Evolutionary conservation across 2,329 filamentous ascomycete species (phyloP).

Genomic region (Ceratocystis smalleyi): DNA sequence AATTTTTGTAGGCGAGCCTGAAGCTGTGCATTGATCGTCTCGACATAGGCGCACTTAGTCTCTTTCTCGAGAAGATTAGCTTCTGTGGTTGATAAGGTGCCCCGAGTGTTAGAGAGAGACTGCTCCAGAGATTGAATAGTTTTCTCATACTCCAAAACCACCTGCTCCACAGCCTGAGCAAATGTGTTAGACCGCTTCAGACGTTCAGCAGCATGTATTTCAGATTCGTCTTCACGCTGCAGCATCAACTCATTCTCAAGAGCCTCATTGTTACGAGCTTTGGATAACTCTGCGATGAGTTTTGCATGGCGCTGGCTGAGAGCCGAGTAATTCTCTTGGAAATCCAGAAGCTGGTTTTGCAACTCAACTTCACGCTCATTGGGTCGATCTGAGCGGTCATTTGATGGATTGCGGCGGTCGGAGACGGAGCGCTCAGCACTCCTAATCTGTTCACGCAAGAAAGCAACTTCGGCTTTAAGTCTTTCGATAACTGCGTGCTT

Average conservation of each 20-base stretch:
- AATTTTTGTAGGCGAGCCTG: conserved; percentile 84
- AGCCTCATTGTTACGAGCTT: conserved; percentile 56
- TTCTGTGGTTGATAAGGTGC: conserved; percentile 70
- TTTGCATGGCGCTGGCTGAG: conserved; percentile 89
- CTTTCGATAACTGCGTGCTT: conserved; percentile 89
- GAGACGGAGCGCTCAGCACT: conserved; percentile 54
- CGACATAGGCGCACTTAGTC: conserved; percentile 80
- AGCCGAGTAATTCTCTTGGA: conserved; percentile 86
- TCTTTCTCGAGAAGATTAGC: conserved; percentile 82
- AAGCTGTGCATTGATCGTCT: conserved; percentile 81
- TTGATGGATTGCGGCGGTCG: conserved; percentile 38
- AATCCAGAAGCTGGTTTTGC: conserved; percentile 82
- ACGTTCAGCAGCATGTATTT: conserved; percentile 59
- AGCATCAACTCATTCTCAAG: conserved; percentile 35
- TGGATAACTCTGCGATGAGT: conserved; percentile 84
- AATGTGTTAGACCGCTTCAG: conserved; percentile 92
- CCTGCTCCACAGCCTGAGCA: conserved; percentile 85
- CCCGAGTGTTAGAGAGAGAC: conserved; percentile 74
- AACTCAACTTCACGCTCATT: conserved; percentile 78
- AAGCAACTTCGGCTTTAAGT: conserved; percentile 82
- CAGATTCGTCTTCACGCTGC: conserved; percentile 35
- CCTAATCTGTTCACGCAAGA: conserved; percentile 83
- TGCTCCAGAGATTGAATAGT: conserved; percentile 89
- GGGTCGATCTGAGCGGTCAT: conserved; percentile 60
- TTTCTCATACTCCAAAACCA: conserved; percentile 95